Base-by-base conservation (phyloP, 169 alveolate species). In the Sarcocystis neurona region DNA sequence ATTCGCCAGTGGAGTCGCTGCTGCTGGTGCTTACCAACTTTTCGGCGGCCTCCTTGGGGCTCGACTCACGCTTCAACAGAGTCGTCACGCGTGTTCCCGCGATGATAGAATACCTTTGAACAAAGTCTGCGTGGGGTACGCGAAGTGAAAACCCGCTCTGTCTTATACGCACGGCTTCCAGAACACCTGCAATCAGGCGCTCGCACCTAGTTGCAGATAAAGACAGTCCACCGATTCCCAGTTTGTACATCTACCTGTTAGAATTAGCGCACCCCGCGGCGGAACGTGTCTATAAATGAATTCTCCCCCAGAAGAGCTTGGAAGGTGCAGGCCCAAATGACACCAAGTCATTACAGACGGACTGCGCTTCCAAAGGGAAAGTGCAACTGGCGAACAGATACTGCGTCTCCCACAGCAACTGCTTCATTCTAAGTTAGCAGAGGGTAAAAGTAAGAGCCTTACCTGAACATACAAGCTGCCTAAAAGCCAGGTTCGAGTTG, bases 151-250 rank as follows among this genome's bases (percentile, higher is more conserved):
- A 87, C n/a, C 91, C 91, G 27, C 72, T 15, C 46, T 87, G 70
- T 12, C 91, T 46, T 6, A 87, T 87, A 30, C 85, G 84, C 23
- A 87, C 68, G 6, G 87, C 87, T 37, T 87, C 91, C 85, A 87
- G 53, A 32, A 87, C 91, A n/a, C 91, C 91, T 78, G 50, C 23
- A 20, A 20, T 30, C 39, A 1, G 2, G 44, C 75, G 43, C 44
- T 37, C 75, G 32, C 39, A 63, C n/a, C 27, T 37, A 1, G 44
- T 12, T n/a, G 12, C 43, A 41, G 34, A 37, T 2, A 43, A 3
- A 2, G 15, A 23, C 2, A 4, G 32, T 39, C 30, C 27, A 72
- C 82, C 66, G 23, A 53, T 53, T 23, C 23, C 66, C 23, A n/a
- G n/a, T n/a, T n/a, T n/a, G n/a, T n/a, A n/a, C n/a, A n/a, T n/a